A percentile compares a stretch with the other conserved stretches of the same genome.
These are phyloP conservation scores for Penicillium sp. DNA, from an alignment of 2,329 filamentous ascomycete species.

Conservation along the genomic window DNA sequence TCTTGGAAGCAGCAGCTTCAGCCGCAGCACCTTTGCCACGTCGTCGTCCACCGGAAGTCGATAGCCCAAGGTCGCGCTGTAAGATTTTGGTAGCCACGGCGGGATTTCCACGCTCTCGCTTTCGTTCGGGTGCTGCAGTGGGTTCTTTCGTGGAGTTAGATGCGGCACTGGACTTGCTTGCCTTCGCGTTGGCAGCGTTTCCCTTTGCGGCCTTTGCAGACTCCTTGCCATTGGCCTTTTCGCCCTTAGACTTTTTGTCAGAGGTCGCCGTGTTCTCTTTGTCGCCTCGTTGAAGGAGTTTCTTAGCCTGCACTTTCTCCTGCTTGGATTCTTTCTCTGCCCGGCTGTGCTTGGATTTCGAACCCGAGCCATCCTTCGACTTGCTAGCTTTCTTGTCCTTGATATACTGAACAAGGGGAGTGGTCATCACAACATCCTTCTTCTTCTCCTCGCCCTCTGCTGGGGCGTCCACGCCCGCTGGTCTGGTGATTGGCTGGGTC, in stretches of 20 bases:
- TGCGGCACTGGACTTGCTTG: conserved; percentile 36
- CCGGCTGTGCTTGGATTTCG: conserved; percentile 44
- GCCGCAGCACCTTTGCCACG: conserved; percentile 33
- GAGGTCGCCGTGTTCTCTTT: conserved; percentile 32
- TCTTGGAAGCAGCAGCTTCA: conserved; percentile 26
- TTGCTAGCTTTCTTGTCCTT: conserved; percentile 88
- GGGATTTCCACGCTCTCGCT: conserved; percentile 55
- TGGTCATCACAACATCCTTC: conserved; percentile 70
- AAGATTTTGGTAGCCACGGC: conserved; percentile 60
- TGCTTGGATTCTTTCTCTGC: conserved; percentile 43
- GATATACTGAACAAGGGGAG: conserved; percentile 85
- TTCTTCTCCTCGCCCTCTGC: conserved; percentile 54
- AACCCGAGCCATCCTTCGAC: conserved; percentile 60
- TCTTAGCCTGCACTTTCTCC: conserved; percentile 45
- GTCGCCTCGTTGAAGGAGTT: conserved; percentile 42
- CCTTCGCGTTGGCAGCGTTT: conserved; percentile 31
- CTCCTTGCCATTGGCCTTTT: conserved; percentile 64
- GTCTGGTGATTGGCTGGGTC: conserved; percentile 69
- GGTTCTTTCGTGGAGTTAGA: conserved; percentile 30
- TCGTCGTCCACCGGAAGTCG: conserved; percentile 46
- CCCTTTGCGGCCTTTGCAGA: conserved; percentile 57
- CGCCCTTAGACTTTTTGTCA: conserved; percentile 45
- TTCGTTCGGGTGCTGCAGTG: conserved; percentile 45
- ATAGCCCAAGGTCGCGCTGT: conserved; percentile 62
- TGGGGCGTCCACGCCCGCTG: conserved; percentile 50